Evolutionary conservation across 495 filamentous ascomycete species (phyloP).

Genomic region (Penicillium desertorum): DNA sequence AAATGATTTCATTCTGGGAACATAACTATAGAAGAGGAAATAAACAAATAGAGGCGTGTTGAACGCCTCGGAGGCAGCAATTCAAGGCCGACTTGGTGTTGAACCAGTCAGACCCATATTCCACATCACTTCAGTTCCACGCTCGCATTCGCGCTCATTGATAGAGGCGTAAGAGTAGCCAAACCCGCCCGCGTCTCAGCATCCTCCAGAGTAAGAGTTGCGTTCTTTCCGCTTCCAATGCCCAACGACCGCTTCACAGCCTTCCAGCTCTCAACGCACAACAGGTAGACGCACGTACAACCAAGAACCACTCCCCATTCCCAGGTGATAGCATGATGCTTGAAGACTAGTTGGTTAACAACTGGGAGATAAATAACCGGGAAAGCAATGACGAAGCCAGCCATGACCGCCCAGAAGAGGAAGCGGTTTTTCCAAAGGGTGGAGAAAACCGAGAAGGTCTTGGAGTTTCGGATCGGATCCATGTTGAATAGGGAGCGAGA

Average conservation of each 20-base stretch:
- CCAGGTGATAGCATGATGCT: constrained; percentile 70
- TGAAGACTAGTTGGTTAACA: constrained; percentile 69
- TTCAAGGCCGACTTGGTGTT: constrained; percentile 14
- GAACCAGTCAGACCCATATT: constrained; percentile 4
- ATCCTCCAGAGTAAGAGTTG: constrained; percentile 35
- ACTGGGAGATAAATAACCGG: constrained; percentile 72
- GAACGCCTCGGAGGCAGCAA: not conserved
- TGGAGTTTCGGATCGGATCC: constrained; percentile 47
- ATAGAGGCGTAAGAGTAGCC: constrained; percentile 22
- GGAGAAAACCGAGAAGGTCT: constrained; percentile 55
- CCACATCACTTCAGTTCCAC: constrained; percentile 34
- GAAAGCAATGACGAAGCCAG: constrained; percentile 67
- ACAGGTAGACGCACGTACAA: constrained; percentile 59
- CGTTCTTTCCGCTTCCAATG: constrained; percentile 39
- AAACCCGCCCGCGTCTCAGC: constrained; percentile 35
- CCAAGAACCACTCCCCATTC: constrained; percentile 67
- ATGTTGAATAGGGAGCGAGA: constrained; percentile 68
- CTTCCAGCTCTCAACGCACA: constrained; percentile 68
- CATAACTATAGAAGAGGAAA: not conserved
- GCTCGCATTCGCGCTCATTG: constrained; percentile 36
- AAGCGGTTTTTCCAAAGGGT: constrained; percentile 71
- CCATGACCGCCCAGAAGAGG: constrained; percentile 69
- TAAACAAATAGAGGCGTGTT: not conserved
- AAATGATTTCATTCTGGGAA: not conserved
- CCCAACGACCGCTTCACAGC: constrained; percentile 53